Evolutionary conservation across 148 eudicot genomes (phyloP).

Genomic region (Polygonum maritimum): DNA sequence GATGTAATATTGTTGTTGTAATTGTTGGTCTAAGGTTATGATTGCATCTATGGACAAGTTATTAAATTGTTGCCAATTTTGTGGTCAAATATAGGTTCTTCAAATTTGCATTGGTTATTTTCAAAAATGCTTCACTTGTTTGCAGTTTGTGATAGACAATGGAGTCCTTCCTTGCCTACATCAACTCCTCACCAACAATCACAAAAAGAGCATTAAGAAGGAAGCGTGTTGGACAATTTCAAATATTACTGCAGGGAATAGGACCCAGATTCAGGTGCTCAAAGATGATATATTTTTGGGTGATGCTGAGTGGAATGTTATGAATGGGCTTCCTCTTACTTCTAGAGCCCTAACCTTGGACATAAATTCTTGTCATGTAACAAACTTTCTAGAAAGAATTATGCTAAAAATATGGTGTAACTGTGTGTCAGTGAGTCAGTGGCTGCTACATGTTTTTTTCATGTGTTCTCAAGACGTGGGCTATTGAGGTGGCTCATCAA

Average conservation of each 20-base stretch:
- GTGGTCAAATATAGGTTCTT: not conserved
- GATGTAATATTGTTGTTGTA: not conserved
- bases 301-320: not conserved
- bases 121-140: constrained; percentile 10
- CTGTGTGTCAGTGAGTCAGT: not conserved
- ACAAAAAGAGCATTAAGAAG: constrained; percentile 70
- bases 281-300: not conserved
- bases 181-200: constrained; percentile 55
- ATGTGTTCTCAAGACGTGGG: not conserved
- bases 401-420: not conserved
- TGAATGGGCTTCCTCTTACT: not conserved
- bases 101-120: not conserved
- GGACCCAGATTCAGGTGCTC: constrained; percentile 66
- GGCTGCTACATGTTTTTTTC: not conserved
- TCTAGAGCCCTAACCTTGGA: not conserved
- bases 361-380: not conserved
- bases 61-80: not conserved
- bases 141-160: constrained; percentile 68
- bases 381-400: not conserved
- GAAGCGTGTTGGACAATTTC: constrained; percentile 93
- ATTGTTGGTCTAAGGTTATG: not conserved
- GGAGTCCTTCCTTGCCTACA: constrained; percentile 56
- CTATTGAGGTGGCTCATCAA: not conserved
- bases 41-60: not conserved
- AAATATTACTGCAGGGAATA: constrained; percentile 76